phyloP scores from a whole-genome alignment of 371 early-diverging fungal genomes.

The Conidiobolus incongruus region DNA sequence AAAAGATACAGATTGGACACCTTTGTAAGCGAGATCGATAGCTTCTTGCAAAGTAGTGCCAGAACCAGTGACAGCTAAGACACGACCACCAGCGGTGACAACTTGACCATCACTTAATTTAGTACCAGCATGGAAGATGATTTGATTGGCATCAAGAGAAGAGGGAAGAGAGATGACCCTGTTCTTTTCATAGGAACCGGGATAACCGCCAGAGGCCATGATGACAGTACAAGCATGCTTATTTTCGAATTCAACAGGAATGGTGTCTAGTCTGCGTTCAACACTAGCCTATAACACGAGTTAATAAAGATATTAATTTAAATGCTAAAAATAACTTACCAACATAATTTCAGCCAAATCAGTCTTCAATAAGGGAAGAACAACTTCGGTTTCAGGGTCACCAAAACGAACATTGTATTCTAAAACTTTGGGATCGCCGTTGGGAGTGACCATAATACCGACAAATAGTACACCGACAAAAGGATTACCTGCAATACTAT shows the following conservation, averaged over 20 bases:
- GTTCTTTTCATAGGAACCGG: conserved; percentile 65
- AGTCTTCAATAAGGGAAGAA: conserved; percentile 69
- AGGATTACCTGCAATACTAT: conserved; percentile 44
- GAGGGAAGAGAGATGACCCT: conserved; percentile 38
- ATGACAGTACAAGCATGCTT: conserved; percentile 79
- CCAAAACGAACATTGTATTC: conserved; percentile 96
- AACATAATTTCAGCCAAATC: conserved; percentile 76
- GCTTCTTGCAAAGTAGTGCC: conserved; percentile 44
- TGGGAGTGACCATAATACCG: conserved; percentile 82
- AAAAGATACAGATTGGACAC: conserved; percentile 45
- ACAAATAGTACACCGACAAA: conserved; percentile 95
- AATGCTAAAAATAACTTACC: conserved; percentile 8
- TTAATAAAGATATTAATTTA: background rate
- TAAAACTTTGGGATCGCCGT: conserved; percentile 79
- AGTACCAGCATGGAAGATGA: conserved; percentile 90
- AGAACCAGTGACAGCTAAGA: conserved; percentile 74
- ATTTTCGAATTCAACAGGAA: conserved; percentile 39
- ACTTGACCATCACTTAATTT: conserved; percentile 22
- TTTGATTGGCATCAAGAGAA: conserved; percentile 20
- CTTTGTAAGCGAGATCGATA: conserved; percentile 46
- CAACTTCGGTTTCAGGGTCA: conserved; percentile 92
- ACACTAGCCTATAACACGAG: conserved; percentile 66
- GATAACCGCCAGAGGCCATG: conserved; percentile 81
- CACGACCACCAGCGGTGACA: conserved; percentile 84
- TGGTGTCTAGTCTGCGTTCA: conserved; percentile 78